Base-by-base conservation (phyloP, 495 filamentous ascomycete genomes). In the Aspergillus avenaceus region DNA sequence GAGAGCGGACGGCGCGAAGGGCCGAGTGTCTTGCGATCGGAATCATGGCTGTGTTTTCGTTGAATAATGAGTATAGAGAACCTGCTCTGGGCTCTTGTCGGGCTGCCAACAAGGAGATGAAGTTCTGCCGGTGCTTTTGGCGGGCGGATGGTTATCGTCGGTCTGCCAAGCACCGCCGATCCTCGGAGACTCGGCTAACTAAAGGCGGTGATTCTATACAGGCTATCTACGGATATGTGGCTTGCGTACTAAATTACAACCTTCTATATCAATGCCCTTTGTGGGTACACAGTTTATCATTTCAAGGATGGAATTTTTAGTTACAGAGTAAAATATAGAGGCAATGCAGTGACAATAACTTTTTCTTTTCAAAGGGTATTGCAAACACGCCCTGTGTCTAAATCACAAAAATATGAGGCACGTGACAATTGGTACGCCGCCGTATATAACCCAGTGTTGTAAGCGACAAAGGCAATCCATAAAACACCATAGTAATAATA, bases 1-100 rank as follows among this genome's bases (percentile, higher is more conserved):
- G 67, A 45, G 70, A 70, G 56, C 75, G 75, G 56, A 64, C 70
- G 50, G 75, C 76, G 62, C 77, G 72, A 53, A 80, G 58, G 31
- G 67, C 72, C 27, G 73, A 74, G 29, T 62, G 53, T 55, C 78
- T 64, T 34, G 70, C 65, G 38, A 71, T 61, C 13, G 66, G 66
- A 31, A 79, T 70, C 71, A 76, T 76, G 47, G 49, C 53, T 56
- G 27, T 22, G 19, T 32, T 21, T 34, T 45, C 37, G 32, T 42
- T 41, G 41, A 25, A 44, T 36, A 31, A 24, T 26, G 22, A 47
- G 14, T 3, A 27, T n/a, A 24, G 41, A 45, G 51, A 46, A 46
- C 31, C 51, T 54, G 51, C 51, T 48, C 51, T 24, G 41, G 51
- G 58, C 49, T 66, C 60, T 64, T 60, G 54, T 61, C 61, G 60